Evolutionary conservation across 2,329 filamentous ascomycete species (phyloP).

Genomic region (Metarhizium album): DNA sequence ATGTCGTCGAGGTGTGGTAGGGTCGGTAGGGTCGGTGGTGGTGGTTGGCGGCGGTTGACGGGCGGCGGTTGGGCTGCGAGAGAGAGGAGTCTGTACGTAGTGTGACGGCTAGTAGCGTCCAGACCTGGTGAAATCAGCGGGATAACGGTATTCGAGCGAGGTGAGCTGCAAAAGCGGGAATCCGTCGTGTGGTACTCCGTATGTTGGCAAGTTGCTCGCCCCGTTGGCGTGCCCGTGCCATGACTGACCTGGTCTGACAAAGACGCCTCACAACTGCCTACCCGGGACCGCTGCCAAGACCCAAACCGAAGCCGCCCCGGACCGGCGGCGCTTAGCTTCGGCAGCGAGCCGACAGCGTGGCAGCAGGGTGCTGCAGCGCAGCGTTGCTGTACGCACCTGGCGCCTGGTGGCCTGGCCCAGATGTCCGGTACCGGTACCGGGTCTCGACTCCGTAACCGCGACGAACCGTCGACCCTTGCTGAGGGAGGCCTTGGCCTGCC

Average conservation of each 20-base stretch:
- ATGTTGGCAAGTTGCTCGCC: too few species aligned
- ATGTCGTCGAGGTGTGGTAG: constrained; percentile 13
- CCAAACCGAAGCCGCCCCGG: too few species aligned
- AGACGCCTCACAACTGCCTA: neutral
- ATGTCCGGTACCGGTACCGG: constrained; percentile 7
- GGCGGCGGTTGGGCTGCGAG: neutral
- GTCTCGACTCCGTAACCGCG: neutral
- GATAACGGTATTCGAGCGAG: neutral
- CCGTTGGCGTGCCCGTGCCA: neutral
- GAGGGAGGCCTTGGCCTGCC: too few species aligned
- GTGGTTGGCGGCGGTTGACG: neutral
- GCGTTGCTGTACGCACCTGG: too few species aligned
- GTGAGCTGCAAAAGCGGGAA: neutral
- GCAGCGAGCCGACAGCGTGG: too few species aligned
- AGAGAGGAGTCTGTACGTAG: neutral
- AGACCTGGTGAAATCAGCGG: neutral
- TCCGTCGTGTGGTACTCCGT: too few species aligned
- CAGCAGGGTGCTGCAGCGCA: too few species aligned
- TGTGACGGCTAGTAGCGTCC: neutral
- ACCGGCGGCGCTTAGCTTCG: constrained; percentile 5
- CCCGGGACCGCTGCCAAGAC: neutral
- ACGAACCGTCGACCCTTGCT: neutral
- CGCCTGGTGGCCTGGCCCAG: too few species aligned
- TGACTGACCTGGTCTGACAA: neutral
- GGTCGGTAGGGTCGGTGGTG: neutral